phyloP scores from a whole-genome alignment of 2,329 filamentous ascomycete species.

The Phyllachora maydis region DNA sequence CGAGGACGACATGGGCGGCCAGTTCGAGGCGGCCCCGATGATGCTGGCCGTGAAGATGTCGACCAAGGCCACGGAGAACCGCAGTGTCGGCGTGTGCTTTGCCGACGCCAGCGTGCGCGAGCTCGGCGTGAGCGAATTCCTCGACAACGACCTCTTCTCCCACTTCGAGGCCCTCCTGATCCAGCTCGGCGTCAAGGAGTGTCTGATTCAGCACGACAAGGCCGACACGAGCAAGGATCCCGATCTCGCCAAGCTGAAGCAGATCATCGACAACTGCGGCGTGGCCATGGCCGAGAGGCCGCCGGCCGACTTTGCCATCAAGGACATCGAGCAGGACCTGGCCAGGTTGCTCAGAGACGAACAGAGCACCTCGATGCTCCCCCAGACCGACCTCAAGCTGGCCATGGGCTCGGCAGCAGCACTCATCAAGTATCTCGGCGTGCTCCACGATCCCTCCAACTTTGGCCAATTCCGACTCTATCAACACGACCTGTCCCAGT shows the following conservation, averaged over 20 bases:
- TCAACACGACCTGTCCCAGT: constrained; percentile 89
- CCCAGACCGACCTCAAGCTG: constrained; percentile 81
- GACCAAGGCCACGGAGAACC: constrained; percentile 65
- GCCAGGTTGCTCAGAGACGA: constrained; percentile 77
- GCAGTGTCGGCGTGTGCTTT: constrained; percentile 87
- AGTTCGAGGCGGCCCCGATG: constrained; percentile 78
- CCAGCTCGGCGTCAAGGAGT: constrained; percentile 88
- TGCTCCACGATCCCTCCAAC: constrained; percentile 80
- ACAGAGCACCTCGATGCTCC: constrained; percentile 51
- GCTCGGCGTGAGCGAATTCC: constrained; percentile 88
- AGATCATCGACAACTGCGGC: constrained; percentile 82
- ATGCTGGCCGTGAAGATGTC: constrained; percentile 89
- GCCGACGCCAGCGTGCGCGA: constrained; percentile 93
- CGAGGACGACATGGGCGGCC: constrained; percentile 77
- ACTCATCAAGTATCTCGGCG: constrained; percentile 81
- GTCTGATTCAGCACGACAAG: constrained; percentile 62
- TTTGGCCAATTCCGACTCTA: constrained; percentile 96
- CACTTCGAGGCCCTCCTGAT: constrained; percentile 95
- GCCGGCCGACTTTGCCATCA: constrained; percentile 57
- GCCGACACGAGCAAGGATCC: constrained; percentile 70
- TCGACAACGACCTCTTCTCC: constrained; percentile 97
- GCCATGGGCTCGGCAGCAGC: constrained; percentile 91
- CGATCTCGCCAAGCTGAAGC: constrained; percentile 68
- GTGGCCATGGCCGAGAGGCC: constrained; percentile 73
- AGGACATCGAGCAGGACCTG: constrained; percentile 91